These are phyloP conservation scores for Echinosophora koreensis DNA, from an alignment of 306 rosid genomes.

Conservation along the genomic window DNA sequence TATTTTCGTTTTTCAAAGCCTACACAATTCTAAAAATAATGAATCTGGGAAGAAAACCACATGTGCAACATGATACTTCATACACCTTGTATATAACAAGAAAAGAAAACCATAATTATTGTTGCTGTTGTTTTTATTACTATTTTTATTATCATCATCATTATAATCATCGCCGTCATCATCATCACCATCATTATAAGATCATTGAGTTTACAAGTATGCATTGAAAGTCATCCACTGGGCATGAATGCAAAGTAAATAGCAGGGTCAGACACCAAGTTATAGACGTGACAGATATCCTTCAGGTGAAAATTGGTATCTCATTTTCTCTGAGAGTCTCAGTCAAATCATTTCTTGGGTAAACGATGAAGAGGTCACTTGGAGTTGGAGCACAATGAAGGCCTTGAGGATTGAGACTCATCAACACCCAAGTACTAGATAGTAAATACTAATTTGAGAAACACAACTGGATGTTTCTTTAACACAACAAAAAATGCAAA, in stretches of 20 bases:
- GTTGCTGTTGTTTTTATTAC: too few relatives aligned
- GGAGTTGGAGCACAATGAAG: conserved; percentile 5
- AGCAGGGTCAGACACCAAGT: neutral
- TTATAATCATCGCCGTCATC: too few relatives aligned
- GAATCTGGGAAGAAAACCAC: neutral
- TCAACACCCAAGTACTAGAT: neutral
- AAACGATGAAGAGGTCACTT: neutral
- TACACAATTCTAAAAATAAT: neutral
- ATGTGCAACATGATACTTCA: neutral
- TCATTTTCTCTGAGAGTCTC: neutral
- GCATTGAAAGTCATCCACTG: conserved; percentile 5
- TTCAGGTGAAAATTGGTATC: neutral
- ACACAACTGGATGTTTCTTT: neutral
- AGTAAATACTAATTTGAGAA: neutral
- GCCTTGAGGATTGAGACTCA: conserved; percentile 23
- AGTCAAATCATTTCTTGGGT: neutral
- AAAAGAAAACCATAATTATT: neutral
- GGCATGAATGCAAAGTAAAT: conserved; percentile 4
- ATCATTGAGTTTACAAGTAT: neutral
- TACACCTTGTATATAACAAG: neutral
- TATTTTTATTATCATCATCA: too few relatives aligned
- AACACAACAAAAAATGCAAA: conserved; percentile 6
- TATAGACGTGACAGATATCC: neutral
- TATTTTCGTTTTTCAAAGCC: neutral
- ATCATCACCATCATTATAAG: neutral